phyloP scores from a whole-genome alignment of 805 yeast species.

The Metschnikowia colocasiae region DNA sequence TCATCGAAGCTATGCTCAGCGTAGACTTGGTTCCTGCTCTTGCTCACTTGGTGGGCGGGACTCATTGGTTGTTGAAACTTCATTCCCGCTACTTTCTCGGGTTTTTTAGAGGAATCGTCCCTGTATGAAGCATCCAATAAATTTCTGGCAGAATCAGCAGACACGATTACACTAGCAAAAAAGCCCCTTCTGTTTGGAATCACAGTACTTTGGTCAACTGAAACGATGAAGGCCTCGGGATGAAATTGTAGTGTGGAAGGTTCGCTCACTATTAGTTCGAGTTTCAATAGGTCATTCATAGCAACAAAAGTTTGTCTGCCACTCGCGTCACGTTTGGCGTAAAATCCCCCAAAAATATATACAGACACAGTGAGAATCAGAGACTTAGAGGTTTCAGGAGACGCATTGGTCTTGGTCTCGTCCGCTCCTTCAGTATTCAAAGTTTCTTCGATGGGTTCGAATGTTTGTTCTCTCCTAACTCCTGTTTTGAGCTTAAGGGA shows the following conservation, averaged over 20 bases:
- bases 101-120: not conserved
- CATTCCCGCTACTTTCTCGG: not conserved
- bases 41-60: not conserved
- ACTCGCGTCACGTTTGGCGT: constrained; percentile 8
- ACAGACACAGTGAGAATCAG: constrained; percentile 25
- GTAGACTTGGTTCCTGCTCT: constrained; percentile 1
- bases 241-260: constrained; percentile 15
- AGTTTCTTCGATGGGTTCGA: constrained; percentile 1
- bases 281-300: constrained; percentile 31
- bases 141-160: constrained; percentile 1
- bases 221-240: constrained; percentile 21
- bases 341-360: constrained; percentile 41
- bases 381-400: constrained; percentile 12
- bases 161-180: constrained; percentile 32
- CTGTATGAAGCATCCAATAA: not conserved
- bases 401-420: constrained; percentile 8
- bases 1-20: constrained; percentile 22
- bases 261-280: constrained; percentile 30
- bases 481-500: not conserved
- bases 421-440: not conserved
- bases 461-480: not conserved
- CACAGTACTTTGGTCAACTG: constrained; percentile 7
- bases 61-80: not conserved
- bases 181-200: constrained; percentile 41
- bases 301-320: constrained; percentile 26